phyloP scores from a whole-genome alignment of 75 land plant species.

The Sequoiadendron giganteum region DNA sequence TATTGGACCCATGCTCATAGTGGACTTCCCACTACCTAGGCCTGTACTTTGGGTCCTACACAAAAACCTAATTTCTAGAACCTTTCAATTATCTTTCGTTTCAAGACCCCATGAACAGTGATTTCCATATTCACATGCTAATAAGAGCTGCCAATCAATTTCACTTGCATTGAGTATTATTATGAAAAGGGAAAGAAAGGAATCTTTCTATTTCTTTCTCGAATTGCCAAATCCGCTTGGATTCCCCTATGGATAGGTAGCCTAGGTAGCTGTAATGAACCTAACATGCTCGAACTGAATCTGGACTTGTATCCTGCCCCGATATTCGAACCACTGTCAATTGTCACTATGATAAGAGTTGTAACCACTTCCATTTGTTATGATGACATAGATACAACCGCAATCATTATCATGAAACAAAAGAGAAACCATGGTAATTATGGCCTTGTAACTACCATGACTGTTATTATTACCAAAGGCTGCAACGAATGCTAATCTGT shows the following conservation, averaged over 20 bases:
- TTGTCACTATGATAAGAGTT: too few relatives aligned
- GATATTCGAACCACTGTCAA: background rate
- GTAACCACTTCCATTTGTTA: too few relatives aligned
- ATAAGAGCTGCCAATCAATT: background rate
- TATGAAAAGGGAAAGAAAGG: background rate
- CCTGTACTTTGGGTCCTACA: too few relatives aligned
- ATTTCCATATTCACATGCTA: background rate
- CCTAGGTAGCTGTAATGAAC: background rate
- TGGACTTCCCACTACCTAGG: too few relatives aligned
- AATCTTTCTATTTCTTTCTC: too few relatives aligned
- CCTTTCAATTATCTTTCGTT: background rate
- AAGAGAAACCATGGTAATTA: background rate
- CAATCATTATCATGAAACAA: background rate
- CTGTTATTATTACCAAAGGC: background rate
- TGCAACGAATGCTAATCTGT: background rate
- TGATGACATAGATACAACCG: background rate
- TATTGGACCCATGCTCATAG: too few relatives aligned
- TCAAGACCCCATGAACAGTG: background rate
- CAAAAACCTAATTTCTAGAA: background rate
- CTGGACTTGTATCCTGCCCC: background rate
- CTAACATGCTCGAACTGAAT: background rate
- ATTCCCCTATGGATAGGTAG: background rate
- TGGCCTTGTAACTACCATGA: background rate
- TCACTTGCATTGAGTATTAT: background rate
- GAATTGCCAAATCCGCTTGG: too few relatives aligned